Conservation (phyloP, 305 asterid genomes). For the Fraxinus floribunda region DNA sequence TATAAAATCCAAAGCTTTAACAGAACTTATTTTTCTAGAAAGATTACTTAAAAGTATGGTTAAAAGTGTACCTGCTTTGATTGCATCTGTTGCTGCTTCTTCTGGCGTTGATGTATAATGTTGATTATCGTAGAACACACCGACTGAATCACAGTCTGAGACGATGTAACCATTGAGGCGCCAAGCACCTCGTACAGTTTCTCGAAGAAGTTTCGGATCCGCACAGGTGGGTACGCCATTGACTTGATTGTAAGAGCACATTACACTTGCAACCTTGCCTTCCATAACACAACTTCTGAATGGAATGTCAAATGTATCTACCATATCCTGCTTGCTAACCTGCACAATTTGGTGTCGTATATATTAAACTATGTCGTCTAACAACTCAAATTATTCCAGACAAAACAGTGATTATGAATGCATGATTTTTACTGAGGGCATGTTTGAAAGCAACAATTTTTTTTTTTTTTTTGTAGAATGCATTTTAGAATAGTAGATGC, state of each 20-base stretch:
- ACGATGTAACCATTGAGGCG: constrained; percentile 81
- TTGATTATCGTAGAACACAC: constrained; percentile 73
- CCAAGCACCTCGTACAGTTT: constrained; percentile 80
- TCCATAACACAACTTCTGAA: constrained; percentile 76
- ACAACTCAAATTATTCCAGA: background rate
- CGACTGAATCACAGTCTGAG: constrained; percentile 82
- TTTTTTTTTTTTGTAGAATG: background rate
- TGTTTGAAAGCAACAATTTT: background rate
- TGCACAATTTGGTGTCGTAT: constrained; percentile 18
- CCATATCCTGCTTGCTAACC: constrained; percentile 79
- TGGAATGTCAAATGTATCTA: constrained; percentile 73
- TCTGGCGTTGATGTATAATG: constrained; percentile 81
- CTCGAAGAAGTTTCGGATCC: constrained; percentile 66
- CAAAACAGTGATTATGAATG: too few species aligned
- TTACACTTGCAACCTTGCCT: constrained; percentile 87
- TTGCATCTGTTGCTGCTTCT: constrained; percentile 78
- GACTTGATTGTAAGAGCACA: constrained; percentile 94
- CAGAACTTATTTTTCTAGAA: background rate
- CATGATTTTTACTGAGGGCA: background rate
- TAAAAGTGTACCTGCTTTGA: constrained; percentile 59
- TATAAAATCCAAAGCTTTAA: background rate
- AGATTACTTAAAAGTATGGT: background rate
- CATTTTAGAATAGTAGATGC: too few species aligned
- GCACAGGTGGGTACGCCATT: constrained; percentile 87
- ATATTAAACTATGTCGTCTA: background rate